Evolutionary conservation across 164 flowering plant species (phyloP), one percentile per base, ranked within the genome.

Genomic region (Piper betle): DNA sequence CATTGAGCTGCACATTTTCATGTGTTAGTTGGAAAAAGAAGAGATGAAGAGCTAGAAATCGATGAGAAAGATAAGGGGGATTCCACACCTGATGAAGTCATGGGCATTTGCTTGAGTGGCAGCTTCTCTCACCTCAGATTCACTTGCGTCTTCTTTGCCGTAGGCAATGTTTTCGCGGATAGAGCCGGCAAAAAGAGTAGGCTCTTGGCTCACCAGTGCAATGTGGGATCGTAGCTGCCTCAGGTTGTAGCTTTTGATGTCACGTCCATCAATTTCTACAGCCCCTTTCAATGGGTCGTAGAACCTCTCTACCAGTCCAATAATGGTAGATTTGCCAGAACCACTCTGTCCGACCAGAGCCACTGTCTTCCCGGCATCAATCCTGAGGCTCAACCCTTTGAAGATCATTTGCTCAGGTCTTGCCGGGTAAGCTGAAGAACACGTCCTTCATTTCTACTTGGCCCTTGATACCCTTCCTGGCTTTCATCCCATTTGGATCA

Each of bases 121-220:
- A 20, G 78, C 78, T 40, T 69, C 63, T 39, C 61, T 56, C n/a
- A 72, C 4, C 57, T 75, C 78, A 38, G 73, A 52, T 59, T 72
- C 73, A 25, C 64, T 55, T 1, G 65, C 70, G 38, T 72, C 57
- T 39, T 64, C 68, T 17, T 61, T 61, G 8, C 75, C 75, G 39
- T 75, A 75, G 6, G 37, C 48, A 43, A 75, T 75, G 55, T 75
- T 72, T 50, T 72, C 73, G 5, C 62, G 64, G 48, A 72, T 69
- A 25, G 65, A 64, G 37, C 73, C 75, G 9, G 71, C 60, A 61
- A 72, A 75, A 4, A 75, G 70, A 48, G 71, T 72, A 2, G 78
- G 78, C 55, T 75, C 78, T 60, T 75, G 78, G 59, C 75, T 72
- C 33, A 75, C 78, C 66, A 72, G 52, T 15, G 71, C 73, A 33